These are phyloP conservation scores for Aureococcus anophagefferens DNA, from an alignment of 108 stramenopile genomes.

Conservation along the genomic window DNA sequence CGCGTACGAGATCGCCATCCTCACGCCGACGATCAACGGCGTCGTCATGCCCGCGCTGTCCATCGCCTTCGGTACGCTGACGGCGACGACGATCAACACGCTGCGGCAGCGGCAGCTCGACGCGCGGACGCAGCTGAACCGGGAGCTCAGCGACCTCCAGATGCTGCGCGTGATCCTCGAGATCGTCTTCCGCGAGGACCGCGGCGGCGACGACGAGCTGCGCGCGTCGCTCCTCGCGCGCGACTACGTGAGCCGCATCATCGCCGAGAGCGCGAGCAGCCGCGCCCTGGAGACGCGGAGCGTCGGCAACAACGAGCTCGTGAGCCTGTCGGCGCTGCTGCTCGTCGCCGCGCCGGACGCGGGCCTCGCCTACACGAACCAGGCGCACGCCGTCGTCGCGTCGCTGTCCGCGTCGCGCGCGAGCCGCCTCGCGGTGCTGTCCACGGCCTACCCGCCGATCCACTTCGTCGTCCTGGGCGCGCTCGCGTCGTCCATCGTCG, in stretches of 20 bases:
- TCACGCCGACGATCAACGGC: constrained; percentile 50
- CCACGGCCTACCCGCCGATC: constrained; percentile 38
- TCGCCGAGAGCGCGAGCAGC: neutral
- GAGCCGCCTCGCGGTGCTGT: constrained; percentile 39
- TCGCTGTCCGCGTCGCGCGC: constrained; percentile 22
- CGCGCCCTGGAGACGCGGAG: neutral
- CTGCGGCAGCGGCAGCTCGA: constrained; percentile 43
- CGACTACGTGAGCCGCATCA: neutral
- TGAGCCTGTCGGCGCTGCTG: too few relatives aligned
- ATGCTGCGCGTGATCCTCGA: neutral
- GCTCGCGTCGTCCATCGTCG: constrained; percentile 35
- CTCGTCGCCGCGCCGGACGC: too few relatives aligned
- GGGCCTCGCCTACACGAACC: neutral
- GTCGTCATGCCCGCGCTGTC: constrained; percentile 40
- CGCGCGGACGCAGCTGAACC: neutral
- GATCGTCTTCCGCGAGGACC: neutral
- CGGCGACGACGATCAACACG: constrained; percentile 42
- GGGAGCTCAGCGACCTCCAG: neutral
- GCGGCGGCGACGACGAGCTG: neutral
- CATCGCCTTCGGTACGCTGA: constrained; percentile 45
- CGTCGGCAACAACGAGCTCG: neutral
- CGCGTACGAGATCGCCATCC: constrained; percentile 44
- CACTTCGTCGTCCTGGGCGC: constrained; percentile 43
- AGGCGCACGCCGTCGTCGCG: neutral
- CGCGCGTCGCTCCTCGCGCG: neutral